phyloP scores from a whole-genome alignment of 2,329 filamentous ascomycete genomes.

The Neofusicoccum umdonicola region DNA sequence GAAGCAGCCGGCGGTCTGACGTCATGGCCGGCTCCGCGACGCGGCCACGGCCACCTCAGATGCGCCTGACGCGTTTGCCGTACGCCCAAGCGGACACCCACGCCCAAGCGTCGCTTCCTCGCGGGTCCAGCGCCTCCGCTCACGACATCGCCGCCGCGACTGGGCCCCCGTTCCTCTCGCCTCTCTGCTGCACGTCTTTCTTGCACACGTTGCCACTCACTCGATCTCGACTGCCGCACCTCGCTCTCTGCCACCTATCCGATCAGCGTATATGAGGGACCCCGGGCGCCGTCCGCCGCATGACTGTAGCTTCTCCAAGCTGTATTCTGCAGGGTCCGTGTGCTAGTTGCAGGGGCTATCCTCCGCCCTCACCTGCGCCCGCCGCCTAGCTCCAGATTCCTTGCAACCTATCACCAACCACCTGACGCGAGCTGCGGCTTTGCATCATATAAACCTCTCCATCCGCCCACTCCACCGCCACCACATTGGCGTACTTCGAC shows the following conservation, averaged over 20 bases:
- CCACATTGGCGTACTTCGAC: slow-evolving; percentile 7
- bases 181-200: neutral
- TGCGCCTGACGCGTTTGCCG: slow-evolving; percentile 5
- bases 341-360: slow-evolving; percentile 2
- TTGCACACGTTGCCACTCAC: neutral
- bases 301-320: neutral
- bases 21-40: neutral
- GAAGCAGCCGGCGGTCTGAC: neutral
- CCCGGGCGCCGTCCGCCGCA: neutral
- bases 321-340: neutral
- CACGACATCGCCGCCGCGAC: neutral
- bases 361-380: neutral
- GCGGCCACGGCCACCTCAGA: neutral
- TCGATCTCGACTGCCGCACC: neutral
- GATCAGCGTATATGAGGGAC: neutral
- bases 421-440: slow-evolving; percentile 1
- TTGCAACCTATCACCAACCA: slow-evolving; percentile 14
- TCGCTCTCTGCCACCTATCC: neutral
- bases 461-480: neutral
- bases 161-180: neutral
- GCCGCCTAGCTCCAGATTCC: slow-evolving; percentile 1
- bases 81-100: neutral
- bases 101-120: neutral
- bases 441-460: slow-evolving; percentile 15
- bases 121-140: neutral